These are phyloP conservation scores for Leishmania lainsoni DNA, from an alignment of 208 protist species.

Conservation along the genomic window DNA sequence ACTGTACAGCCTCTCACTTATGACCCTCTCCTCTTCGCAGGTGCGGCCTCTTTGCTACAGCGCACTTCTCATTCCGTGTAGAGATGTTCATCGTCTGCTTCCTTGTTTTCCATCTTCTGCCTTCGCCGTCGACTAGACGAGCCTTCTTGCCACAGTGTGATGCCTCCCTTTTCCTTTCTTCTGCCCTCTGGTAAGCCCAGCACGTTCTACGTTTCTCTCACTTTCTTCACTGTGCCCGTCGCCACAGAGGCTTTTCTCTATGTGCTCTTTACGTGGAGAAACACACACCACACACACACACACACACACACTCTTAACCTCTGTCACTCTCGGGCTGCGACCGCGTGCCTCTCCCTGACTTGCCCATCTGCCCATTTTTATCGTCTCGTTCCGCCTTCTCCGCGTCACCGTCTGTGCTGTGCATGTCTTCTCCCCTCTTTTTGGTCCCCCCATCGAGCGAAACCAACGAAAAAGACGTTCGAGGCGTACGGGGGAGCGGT, in stretches of 20 bases:
- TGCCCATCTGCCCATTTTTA: not conserved
- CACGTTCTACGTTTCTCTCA: too few relatives aligned
- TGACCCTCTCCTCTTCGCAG: not conserved
- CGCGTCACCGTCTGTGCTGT: not conserved
- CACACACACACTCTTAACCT: too few relatives aligned
- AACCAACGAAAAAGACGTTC: not conserved
- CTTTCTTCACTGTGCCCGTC: not conserved
- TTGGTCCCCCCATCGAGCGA: not conserved
- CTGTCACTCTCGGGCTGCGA: not conserved
- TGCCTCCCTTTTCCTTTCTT: not conserved
- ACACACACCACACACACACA: too few relatives aligned
- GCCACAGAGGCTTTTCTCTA: not conserved
- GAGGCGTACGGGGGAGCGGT: constrained; percentile 50
- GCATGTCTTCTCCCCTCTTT: not conserved
- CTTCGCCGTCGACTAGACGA: not conserved
- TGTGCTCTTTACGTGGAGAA: not conserved
- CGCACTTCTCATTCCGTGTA: not conserved
- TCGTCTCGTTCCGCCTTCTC: not conserved
- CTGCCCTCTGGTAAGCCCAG: not conserved
- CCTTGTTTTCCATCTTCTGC: not conserved
- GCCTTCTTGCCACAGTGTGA: not conserved
- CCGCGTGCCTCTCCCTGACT: not conserved
- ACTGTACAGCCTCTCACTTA: not conserved
- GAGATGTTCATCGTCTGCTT: not conserved
- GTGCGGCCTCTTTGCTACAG: not conserved